phyloP scores from a whole-genome alignment of 1,284 basidiomycete species.

The Taiwanofungus camphoratus region DNA sequence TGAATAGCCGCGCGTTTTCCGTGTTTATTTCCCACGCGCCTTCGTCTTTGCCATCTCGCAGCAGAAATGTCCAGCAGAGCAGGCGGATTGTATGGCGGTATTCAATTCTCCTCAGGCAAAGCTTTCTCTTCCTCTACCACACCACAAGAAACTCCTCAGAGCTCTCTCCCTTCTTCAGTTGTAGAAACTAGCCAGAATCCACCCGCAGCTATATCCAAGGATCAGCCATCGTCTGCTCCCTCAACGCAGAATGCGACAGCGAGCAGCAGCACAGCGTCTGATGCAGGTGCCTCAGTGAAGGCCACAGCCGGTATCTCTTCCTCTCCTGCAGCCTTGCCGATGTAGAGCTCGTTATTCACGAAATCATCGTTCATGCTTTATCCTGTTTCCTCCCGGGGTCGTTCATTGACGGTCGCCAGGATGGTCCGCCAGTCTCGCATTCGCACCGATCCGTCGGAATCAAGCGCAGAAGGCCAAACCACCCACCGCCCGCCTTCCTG shows the following conservation, averaged over 20 bases:
- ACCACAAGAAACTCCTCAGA: conserved; percentile 15
- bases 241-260: conserved; percentile 14
- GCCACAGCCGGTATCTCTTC: conserved; percentile 73
- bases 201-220: conserved; percentile 10
- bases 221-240: conserved; percentile 9
- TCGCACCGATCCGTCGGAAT: conserved; percentile 67
- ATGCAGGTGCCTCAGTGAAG: conserved; percentile 46
- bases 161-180: conserved; percentile 10
- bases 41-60: conserved; percentile 3
- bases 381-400: too few species aligned
- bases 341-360: conserved; percentile 34
- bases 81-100: conserved; percentile 76
- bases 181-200: conserved; percentile 3
- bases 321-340: conserved; percentile 34
- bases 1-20: too few species aligned
- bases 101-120: conserved; percentile 66
- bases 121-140: conserved; percentile 39
- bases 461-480: conserved; percentile 49
- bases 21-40: conserved; percentile 5
- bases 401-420: conserved; percentile 34
- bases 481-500: conserved; percentile 47
- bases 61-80: conserved; percentile 63
- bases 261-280: conserved; percentile 20
- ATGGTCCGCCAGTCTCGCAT: conserved; percentile 84
- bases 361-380: conserved; percentile 28